Evolutionary conservation across 2,329 filamentous ascomycete species (phyloP).

Genomic region (Penicillium fuscoglaucum): DNA sequence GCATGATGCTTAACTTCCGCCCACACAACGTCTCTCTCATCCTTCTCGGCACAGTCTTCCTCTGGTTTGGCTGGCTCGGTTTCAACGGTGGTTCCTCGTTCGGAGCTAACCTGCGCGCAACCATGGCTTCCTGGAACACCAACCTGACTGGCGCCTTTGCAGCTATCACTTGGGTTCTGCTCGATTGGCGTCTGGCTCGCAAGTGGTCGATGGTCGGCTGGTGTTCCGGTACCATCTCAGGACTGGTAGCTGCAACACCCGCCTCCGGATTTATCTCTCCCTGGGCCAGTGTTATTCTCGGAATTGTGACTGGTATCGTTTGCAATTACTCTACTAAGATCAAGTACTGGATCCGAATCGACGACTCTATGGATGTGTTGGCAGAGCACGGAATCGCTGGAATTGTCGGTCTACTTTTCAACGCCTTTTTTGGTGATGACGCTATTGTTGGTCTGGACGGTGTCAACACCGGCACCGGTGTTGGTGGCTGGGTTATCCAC

Average conservation of each 20-base stretch:
- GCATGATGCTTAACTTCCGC: conserved; percentile 99
- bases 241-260: conserved; percentile 83
- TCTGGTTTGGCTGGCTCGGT: conserved; percentile 98
- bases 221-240: conserved; percentile 86
- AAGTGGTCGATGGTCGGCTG: conserved; percentile 96
- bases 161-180: conserved; percentile 88
- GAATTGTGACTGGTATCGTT: conserved; percentile 63
- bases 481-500: conserved; percentile 70
- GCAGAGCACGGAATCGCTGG: conserved; percentile 85
- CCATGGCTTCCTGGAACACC: conserved; percentile 98
- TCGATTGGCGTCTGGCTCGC: conserved; percentile 89
- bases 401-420: conserved; percentile 76
- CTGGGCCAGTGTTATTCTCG: conserved; percentile 63
- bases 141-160: conserved; percentile 91
- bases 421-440: conserved; percentile 72
- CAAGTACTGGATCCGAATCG: conserved; percentile 74
- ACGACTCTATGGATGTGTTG: conserved; percentile 88
- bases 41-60: conserved; percentile 88
- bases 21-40: conserved; percentile 98
- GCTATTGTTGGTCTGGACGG: conserved; percentile 75
- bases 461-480: conserved; percentile 48
- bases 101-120: conserved; percentile 88
- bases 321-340: conserved; percentile 87
- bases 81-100: conserved; percentile 98
- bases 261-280: conserved; percentile 75